phyloP scores from a whole-genome alignment of 345 rosid genomes.

The Linum usitatissimum region DNA sequence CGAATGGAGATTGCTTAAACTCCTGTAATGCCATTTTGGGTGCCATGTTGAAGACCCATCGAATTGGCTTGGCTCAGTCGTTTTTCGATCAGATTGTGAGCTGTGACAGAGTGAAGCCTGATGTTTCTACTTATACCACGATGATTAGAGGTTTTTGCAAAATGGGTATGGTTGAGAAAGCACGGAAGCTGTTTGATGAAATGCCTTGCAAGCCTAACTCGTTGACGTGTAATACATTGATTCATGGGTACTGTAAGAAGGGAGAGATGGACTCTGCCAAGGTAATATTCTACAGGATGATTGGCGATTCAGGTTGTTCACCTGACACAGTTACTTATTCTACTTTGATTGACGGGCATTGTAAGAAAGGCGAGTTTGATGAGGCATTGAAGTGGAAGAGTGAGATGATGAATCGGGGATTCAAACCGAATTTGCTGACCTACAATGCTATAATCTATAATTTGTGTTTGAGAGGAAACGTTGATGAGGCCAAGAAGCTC shows the following conservation, averaged over 20 bases:
- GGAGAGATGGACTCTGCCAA: conserved; percentile 26
- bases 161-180: conserved; percentile 24
- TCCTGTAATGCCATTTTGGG: conserved; percentile 29
- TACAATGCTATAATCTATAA: conserved; percentile 33
- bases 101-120: conserved; percentile 18
- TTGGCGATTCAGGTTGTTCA: conserved; percentile 13
- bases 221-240: conserved; percentile 26
- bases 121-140: conserved; percentile 25
- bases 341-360: conserved; percentile 32
- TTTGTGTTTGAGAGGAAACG: conserved; percentile 27
- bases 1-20: conserved; percentile 18
- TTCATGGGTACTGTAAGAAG: conserved; percentile 35
- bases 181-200: conserved; percentile 34
- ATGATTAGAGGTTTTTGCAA: conserved; percentile 30
- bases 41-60: conserved; percentile 19
- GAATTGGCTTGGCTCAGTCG: conserved; percentile 14
- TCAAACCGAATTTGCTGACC: conserved; percentile 24
- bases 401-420: conserved; percentile 23
- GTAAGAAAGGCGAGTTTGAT: conserved; percentile 30
- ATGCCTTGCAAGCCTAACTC: conserved; percentile 27
- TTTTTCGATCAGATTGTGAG: conserved; percentile 21
- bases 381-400: conserved; percentile 24
- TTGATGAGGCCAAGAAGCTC: conserved; percentile 27
- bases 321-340: conserved; percentile 28
- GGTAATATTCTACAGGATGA: conserved; percentile 10